Evolutionary conservation across 371 early-diverging fungal genomes (phyloP).

Genomic region (Lichtheimia ramosa): DNA sequence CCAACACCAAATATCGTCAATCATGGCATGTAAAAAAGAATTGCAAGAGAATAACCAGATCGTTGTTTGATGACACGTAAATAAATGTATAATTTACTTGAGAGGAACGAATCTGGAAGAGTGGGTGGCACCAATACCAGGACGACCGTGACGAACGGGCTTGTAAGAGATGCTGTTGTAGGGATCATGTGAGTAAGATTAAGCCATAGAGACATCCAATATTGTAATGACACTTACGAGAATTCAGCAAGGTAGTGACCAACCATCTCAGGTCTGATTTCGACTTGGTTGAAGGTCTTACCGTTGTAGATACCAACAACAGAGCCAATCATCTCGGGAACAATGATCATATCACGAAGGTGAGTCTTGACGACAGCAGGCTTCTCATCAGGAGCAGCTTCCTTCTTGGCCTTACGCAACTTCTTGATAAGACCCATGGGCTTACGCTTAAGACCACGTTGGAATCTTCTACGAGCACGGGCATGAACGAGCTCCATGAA

Average conservation of each 20-base stretch:
- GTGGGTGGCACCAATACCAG: constrained; percentile 99
- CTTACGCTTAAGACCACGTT: constrained; percentile 96
- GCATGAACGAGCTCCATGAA: constrained; percentile 94
- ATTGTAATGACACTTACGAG: constrained; percentile 43
- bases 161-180: constrained; percentile 83
- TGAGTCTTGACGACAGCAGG: constrained; percentile 99
- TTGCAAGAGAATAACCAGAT: not conserved
- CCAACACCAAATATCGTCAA: too few relatives aligned
- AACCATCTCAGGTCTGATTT: constrained; percentile 99
- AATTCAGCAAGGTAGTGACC: constrained; percentile 98
- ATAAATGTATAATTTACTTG: constrained; percentile 51
- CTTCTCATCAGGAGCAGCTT: constrained; percentile 87
- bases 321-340: constrained; percentile 99
- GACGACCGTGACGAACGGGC: constrained; percentile 99
- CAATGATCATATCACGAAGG: constrained; percentile 99
- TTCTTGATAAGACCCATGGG: constrained; percentile 96
- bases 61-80: not conserved
- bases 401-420: constrained; percentile 95
- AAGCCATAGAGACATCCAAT: not conserved
- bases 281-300: constrained; percentile 99
- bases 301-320: constrained; percentile 99
- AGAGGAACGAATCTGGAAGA: constrained; percentile 90
- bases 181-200: not conserved
- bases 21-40: not conserved
- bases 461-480: constrained; percentile 96